These are phyloP conservation scores for Silene vulgaris DNA, from an alignment of 179 eudicot species.

Conservation along the genomic window DNA sequence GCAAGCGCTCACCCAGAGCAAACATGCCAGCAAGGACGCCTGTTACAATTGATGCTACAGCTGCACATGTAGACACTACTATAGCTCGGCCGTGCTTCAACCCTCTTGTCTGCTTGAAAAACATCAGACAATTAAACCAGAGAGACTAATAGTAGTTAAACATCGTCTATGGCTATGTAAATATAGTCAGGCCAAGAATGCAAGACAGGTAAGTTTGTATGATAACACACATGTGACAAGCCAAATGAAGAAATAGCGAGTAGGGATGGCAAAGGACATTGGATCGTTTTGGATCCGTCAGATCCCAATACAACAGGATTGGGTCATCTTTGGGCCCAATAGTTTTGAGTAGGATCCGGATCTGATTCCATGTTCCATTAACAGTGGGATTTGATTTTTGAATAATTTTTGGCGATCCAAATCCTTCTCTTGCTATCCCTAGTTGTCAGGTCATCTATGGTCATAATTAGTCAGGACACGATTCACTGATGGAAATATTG, in stretches of 20 bases:
- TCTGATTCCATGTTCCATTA: no score
- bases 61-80: conserved; percentile 94
- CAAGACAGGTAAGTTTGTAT: neutral
- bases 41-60: conserved; percentile 92
- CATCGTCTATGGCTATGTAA: neutral
- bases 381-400: neutral
- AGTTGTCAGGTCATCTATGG: neutral
- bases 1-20: conserved; percentile 87
- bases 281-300: no score
- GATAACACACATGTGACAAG: neutral
- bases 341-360: no score
- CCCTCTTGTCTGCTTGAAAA: conserved; percentile 64
- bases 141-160: conserved; percentile 1
- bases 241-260: neutral
- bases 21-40: conserved; percentile 96
- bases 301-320: no score
- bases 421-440: neutral
- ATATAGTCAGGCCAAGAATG: neutral
- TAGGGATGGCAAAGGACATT: no score
- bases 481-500: neutral
- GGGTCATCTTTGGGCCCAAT: no score
- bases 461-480: neutral
- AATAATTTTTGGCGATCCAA: neutral
- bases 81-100: conserved; percentile 97
- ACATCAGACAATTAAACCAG: conserved; percentile 7